These are phyloP conservation scores for Neurospora sp. DNA, from an alignment of 495 filamentous ascomycete species.

Conservation along the genomic window DNA sequence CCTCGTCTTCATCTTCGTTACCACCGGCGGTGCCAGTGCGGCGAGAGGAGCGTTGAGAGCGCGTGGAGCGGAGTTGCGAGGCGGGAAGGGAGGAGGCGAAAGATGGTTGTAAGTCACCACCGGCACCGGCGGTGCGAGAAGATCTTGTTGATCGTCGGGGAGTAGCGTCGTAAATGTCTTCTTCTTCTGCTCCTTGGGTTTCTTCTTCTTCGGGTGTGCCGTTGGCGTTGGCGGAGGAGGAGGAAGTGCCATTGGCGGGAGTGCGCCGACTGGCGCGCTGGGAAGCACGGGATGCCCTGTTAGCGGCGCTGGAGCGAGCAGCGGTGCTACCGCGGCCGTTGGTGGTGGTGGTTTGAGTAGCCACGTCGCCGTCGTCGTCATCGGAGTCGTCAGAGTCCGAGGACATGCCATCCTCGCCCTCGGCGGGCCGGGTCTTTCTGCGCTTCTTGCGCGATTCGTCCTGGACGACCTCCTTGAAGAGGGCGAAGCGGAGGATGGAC, in stretches of 20 bases:
- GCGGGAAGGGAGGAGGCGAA: constrained; percentile 38
- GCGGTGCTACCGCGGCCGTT: background rate
- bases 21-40: background rate
- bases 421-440: constrained; percentile 40
- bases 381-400: constrained; percentile 22
- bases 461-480: constrained; percentile 96
- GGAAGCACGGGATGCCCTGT: constrained; percentile 10
- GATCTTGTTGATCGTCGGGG: constrained; percentile 27
- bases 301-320: constrained; percentile 9
- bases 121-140: background rate
- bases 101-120: constrained; percentile 30
- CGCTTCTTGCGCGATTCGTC: constrained; percentile 73
- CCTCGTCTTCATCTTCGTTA: constrained; percentile 24
- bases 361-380: constrained; percentile 28
- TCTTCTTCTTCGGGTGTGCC: constrained; percentile 10
- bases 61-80: constrained; percentile 30
- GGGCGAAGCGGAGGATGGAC: constrained; percentile 81
- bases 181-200: constrained; percentile 7
- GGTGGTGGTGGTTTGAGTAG: constrained; percentile 17
- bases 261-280: constrained; percentile 18
- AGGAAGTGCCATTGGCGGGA: background rate
- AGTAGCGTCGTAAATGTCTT: constrained; percentile 28
- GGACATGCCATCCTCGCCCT: constrained; percentile 20
- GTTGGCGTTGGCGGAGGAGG: background rate
- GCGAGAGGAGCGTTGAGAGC: constrained; percentile 11